Evolutionary conservation across 1,284 basidiomycete genomes (phyloP).

Genomic region (Schizopora paradoxa): DNA sequence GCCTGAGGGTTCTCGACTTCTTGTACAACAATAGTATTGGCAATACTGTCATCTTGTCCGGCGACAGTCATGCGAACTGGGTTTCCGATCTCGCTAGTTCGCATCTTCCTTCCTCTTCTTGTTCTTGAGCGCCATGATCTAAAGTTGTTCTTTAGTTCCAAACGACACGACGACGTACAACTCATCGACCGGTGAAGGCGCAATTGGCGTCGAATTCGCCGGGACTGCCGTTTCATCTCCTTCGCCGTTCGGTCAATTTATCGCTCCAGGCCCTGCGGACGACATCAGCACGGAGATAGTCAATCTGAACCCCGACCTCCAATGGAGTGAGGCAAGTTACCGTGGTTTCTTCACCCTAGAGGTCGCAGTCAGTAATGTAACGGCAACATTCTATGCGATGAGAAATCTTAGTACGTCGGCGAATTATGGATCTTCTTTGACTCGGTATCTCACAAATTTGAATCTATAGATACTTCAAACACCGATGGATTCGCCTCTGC

Average conservation of each 20-base stretch:
- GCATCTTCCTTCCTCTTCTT: not conserved
- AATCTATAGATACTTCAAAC: slow-evolving; percentile 21
- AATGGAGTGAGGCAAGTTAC: slow-evolving; percentile 33
- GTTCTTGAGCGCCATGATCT: not conserved
- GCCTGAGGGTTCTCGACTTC: slow-evolving; percentile 30
- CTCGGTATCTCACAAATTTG: not conserved
- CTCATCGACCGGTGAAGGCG: slow-evolving; percentile 28
- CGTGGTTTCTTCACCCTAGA: slow-evolving; percentile 33
- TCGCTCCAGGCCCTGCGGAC: slow-evolving; percentile 21
- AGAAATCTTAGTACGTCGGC: slow-evolving; percentile 22
- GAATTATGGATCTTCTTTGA: not conserved
- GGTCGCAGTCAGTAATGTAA: slow-evolving; percentile 24
- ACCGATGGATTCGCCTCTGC: slow-evolving; percentile 23
- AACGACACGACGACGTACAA: slow-evolving; percentile 26
- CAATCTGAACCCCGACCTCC: slow-evolving; percentile 28
- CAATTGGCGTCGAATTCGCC: slow-evolving; percentile 35
- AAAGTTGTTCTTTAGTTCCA: slow-evolving; percentile 4
- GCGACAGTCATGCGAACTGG: slow-evolving; percentile 34
- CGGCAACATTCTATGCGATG: slow-evolving; percentile 34
- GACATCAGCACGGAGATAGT: slow-evolving; percentile 25
- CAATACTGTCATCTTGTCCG: slow-evolving; percentile 32
- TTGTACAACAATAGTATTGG: slow-evolving; percentile 29
- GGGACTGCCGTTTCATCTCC: slow-evolving; percentile 36
- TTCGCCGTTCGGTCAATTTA: slow-evolving; percentile 28
- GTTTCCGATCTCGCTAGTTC: slow-evolving; percentile 20